A percentile compares a stretch with the other conserved stretches of the same genome.
Conservation (phyloP, 2,329 filamentous ascomycete genomes). For the Fusarium succisae region DNA sequence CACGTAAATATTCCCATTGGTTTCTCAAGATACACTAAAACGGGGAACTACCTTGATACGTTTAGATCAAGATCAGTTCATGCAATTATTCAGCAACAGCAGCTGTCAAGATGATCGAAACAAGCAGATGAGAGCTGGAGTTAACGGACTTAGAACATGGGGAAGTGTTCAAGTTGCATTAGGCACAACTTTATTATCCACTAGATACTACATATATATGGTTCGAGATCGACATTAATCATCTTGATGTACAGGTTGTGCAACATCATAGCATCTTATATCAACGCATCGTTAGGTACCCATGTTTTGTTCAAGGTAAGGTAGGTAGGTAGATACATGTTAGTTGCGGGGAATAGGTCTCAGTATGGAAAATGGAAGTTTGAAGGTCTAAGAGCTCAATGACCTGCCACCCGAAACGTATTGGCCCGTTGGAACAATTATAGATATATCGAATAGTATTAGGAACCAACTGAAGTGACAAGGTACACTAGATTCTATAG, state of each 20-base stretch:
- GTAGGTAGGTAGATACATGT: not conserved
- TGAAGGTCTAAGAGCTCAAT: not conserved
- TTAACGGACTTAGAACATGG: not conserved
- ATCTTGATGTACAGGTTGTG: not conserved
- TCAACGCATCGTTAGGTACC: not conserved
- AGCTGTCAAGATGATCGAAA: not conserved
- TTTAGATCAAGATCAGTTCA: not conserved
- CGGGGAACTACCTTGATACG: not conserved
- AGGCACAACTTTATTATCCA: not conserved
- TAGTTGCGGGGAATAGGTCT: not conserved
- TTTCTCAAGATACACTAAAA: not conserved
- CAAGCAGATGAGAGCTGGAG: not conserved
- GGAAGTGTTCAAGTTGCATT: not conserved
- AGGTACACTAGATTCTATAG: not conserved
- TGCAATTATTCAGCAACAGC: not conserved
- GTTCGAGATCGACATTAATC: not conserved
- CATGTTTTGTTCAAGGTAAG: no score
- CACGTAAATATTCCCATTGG: not conserved
- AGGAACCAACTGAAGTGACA: not conserved
- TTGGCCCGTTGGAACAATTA: not conserved
- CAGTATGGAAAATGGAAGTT: no score
- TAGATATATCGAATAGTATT: not conserved
- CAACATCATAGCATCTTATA: not conserved
- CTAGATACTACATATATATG: not conserved
- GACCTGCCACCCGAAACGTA: not conserved